phyloP scores from a whole-genome alignment of 495 filamentous ascomycete species.

The Schizothecium vesticola region DNA sequence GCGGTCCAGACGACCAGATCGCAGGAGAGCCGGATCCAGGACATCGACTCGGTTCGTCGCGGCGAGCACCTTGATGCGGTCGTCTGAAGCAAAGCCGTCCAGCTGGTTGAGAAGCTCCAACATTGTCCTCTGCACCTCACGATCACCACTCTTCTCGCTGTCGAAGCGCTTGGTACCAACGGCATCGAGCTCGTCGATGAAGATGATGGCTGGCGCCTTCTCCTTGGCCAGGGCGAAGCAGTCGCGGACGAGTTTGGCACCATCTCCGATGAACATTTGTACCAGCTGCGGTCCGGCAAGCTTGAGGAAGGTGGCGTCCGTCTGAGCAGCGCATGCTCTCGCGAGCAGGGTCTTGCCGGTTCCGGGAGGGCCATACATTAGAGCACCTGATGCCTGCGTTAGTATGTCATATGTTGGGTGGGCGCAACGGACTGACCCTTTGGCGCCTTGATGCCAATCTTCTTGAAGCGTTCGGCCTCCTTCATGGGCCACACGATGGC shows the following conservation, averaged over 20 bases:
- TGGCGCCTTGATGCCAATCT: slow-evolving; percentile 99
- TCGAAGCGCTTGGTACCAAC: slow-evolving; percentile 99
- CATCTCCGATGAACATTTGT: slow-evolving; percentile 99
- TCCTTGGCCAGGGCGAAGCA: slow-evolving; percentile 97
- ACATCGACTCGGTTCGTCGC: slow-evolving; percentile 98
- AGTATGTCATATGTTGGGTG: background rate
- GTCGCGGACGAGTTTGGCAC: slow-evolving; percentile 94
- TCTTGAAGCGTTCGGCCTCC: slow-evolving; percentile 97
- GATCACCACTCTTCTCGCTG: slow-evolving; percentile 94
- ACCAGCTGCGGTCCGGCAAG: slow-evolving; percentile 98
- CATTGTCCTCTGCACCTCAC: slow-evolving; percentile 99
- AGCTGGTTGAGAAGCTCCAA: slow-evolving; percentile 98
- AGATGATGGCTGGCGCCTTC: slow-evolving; percentile 97
- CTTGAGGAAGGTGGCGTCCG: slow-evolving; percentile 98
- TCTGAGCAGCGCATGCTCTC: slow-evolving; percentile 94
- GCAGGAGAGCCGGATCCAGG: slow-evolving; percentile 87
- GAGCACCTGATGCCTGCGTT: slow-evolving; percentile 55
- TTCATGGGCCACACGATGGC: slow-evolving; percentile 99
- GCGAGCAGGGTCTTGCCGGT: slow-evolving; percentile 97
- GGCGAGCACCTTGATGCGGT: slow-evolving; percentile 96
- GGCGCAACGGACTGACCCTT: slow-evolving; percentile 60
- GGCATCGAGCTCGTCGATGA: slow-evolving; percentile 98
- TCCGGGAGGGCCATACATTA: slow-evolving; percentile 98
- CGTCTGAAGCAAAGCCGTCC: slow-evolving; percentile 97
- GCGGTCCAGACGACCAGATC: slow-evolving; percentile 90